A percentile compares a stretch with the other conserved stretches of the same genome.
phyloP scores from a whole-genome alignment of 345 rosid genomes.

The Abelmoschus esculentus region DNA sequence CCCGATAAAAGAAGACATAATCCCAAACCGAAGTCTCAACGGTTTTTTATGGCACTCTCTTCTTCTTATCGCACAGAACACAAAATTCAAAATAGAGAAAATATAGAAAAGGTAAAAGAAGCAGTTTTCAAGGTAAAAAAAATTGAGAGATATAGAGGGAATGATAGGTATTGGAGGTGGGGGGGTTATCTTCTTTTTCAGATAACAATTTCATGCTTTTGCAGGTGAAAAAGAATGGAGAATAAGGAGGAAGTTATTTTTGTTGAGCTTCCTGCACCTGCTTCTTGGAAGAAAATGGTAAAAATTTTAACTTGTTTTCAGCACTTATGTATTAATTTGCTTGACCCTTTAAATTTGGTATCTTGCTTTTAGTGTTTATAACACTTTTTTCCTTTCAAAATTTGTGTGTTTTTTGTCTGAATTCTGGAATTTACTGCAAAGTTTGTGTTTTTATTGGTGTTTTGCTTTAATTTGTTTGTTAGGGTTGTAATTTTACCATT shows the following conservation, averaged over 20 bases:
- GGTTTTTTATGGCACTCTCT: slow-evolving; percentile 26
- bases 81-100: not conserved
- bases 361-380: not conserved
- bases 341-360: not conserved
- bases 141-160: no score
- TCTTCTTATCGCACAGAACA: slow-evolving; percentile 10
- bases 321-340: not conserved
- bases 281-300: slow-evolving; percentile 82
- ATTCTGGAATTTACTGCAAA: not conserved
- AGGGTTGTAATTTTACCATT: not conserved
- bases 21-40: slow-evolving; percentile 30
- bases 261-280: slow-evolving; percentile 72
- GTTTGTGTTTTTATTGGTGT: not conserved
- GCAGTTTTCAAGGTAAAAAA: no score
- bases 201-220: not conserved
- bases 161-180: no score
- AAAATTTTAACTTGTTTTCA: not conserved
- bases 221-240: slow-evolving; percentile 37
- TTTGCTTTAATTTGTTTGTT: not conserved
- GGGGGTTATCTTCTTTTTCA: not conserved
- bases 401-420: not conserved
- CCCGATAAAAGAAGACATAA: not conserved
- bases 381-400: not conserved
- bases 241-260: slow-evolving; percentile 43
- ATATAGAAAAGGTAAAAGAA: not conserved